Percentiles rank a stretch among this genome's conserved stretches.
Conservation (phyloP, 768 basidiomycete genomes). For the Tulasnella sp. region DNA sequence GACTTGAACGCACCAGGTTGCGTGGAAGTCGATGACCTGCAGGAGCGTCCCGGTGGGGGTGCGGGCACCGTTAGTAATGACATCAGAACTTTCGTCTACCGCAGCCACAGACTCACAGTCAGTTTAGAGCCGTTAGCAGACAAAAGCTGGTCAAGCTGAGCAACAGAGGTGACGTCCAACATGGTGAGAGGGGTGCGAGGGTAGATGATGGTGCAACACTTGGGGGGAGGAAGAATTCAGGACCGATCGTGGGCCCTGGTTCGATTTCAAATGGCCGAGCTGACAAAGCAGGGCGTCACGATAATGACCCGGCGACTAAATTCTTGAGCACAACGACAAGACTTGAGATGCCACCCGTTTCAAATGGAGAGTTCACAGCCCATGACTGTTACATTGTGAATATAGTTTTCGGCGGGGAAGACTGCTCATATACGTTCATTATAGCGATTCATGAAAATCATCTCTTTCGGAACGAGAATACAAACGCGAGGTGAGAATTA, state of each 20-base stretch:
- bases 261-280: not conserved
- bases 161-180: conserved; percentile 57
- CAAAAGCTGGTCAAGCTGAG: conserved; percentile 58
- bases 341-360: too few species aligned
- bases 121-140: conserved; percentile 59
- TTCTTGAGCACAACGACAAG: too few species aligned
- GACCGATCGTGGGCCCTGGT: not conserved
- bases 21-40: conserved; percentile 84
- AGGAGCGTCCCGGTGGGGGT: not conserved
- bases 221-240: not conserved
- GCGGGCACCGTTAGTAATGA: conserved; percentile 1
- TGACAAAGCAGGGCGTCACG: not conserved
- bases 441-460: too few species aligned
- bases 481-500: too few species aligned
- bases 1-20: conserved; percentile 59
- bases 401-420: too few species aligned
- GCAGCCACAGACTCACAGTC: conserved; percentile 44
- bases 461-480: too few species aligned
- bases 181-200: conserved; percentile 34
- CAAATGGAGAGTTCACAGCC: too few species aligned
- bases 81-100: not conserved
- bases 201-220: not conserved
- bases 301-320: not conserved
- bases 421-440: too few species aligned
- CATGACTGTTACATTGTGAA: too few species aligned